phyloP scores from a whole-genome alignment of 176 grass and related monocot species.

The Panicum miliaceum region DNA sequence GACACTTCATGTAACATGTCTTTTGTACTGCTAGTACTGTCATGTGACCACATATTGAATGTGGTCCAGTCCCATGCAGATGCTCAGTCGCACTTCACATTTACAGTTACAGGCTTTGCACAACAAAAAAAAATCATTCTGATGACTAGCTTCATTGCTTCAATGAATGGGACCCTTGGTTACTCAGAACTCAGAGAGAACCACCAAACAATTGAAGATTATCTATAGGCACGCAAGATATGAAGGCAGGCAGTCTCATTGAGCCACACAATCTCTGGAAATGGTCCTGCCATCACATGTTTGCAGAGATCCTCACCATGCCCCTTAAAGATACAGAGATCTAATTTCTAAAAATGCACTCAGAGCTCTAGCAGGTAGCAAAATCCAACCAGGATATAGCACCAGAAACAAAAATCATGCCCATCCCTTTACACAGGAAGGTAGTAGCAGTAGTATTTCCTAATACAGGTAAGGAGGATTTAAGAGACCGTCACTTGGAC shows the following conservation, averaged over 20 bases:
- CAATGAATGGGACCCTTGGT: conserved; percentile 34
- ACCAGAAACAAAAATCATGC: background rate
- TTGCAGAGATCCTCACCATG: conserved; percentile 22
- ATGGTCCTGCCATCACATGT: conserved; percentile 44
- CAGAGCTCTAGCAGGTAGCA: background rate
- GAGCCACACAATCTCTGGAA: conserved; percentile 9
- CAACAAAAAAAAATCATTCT: conserved; percentile 20
- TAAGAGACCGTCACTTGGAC: conserved; percentile 2
- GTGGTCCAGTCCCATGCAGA: conserved; percentile 28
- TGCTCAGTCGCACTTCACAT: conserved; percentile 24
- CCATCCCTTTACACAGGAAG: background rate
- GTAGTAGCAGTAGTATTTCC: background rate
- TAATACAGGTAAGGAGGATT: background rate
- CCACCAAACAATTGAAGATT: background rate
- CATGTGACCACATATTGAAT: conserved; percentile 13
- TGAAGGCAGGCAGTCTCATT: conserved; percentile 5
- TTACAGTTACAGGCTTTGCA: conserved; percentile 11
- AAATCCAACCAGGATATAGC: background rate
- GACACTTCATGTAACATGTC: background rate
- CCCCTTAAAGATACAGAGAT: conserved; percentile 10
- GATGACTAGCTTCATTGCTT: conserved; percentile 13
- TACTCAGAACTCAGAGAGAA: conserved; percentile 38
- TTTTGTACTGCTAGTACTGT: background rate
- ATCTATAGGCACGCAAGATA: conserved; percentile 15
- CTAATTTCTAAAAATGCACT: conserved; percentile 24